Conservation (phyloP, 331 rosid species). For the Arachis monticola region DNA sequence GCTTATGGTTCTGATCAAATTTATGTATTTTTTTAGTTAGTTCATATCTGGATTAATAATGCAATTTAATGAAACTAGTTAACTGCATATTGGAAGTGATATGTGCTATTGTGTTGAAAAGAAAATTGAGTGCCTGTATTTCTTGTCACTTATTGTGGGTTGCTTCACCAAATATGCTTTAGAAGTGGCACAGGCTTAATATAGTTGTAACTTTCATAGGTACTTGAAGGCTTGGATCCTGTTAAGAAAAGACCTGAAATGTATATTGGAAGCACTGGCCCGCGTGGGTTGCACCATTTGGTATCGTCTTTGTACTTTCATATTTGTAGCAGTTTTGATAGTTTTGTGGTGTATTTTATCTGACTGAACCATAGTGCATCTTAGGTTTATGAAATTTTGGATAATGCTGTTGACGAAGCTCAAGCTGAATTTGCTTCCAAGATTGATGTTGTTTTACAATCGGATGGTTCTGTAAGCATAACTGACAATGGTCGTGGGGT, state of each 20-base stretch:
- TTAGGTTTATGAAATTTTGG: slow-evolving; percentile 96
- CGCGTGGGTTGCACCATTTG: slow-evolving; percentile 96
- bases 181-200: too few species aligned
- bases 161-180: too few species aligned
- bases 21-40: too few species aligned
- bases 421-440: slow-evolving; percentile 96
- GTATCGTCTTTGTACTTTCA: slow-evolving; percentile 45
- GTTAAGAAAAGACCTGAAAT: slow-evolving; percentile 98
- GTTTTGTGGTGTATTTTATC: not conserved
- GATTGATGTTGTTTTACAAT: slow-evolving; percentile 76
- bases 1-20: too few species aligned
- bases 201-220: too few species aligned
- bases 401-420: slow-evolving; percentile 97
- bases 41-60: too few species aligned
- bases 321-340: slow-evolving; percentile 7
- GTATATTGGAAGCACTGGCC: slow-evolving; percentile 97
- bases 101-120: too few species aligned
- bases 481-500: slow-evolving; percentile 98
- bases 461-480: slow-evolving; percentile 84
- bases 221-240: slow-evolving; percentile 94
- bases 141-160: too few species aligned
- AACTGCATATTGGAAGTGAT: too few species aligned
- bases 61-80: too few species aligned
- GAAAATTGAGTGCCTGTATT: too few species aligned
- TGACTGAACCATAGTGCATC: slow-evolving; percentile 27